These are phyloP conservation scores for Penicillium sp. DNA, from an alignment of 2,329 filamentous ascomycete genomes.

Conservation along the genomic window DNA sequence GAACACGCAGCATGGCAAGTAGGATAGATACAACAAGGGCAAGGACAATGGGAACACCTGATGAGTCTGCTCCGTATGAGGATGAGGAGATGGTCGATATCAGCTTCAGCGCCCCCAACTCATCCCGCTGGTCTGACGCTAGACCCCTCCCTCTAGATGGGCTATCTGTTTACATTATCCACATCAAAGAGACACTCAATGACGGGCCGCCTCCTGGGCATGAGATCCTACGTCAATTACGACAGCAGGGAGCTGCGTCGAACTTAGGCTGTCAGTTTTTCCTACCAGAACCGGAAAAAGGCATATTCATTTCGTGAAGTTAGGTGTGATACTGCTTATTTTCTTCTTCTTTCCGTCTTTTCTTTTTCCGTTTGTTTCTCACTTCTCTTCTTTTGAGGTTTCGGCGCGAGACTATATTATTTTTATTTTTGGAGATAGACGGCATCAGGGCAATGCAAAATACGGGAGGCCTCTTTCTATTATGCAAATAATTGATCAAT, in stretches of 20 bases:
- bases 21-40: background rate
- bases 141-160: conserved; percentile 64
- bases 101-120: conserved; percentile 14
- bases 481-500: background rate
- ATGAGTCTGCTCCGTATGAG: conserved; percentile 4
- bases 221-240: conserved; percentile 71
- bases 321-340: background rate
- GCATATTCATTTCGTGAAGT: conserved; percentile 46
- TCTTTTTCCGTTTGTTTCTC: background rate
- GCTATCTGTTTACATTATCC: conserved; percentile 83
- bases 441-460: background rate
- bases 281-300: conserved; percentile 69
- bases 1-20: background rate
- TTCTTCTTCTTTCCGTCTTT: background rate
- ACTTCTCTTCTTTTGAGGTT: background rate
- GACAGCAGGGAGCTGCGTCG: conserved; percentile 65
- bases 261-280: conserved; percentile 80
- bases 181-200: conserved; percentile 83
- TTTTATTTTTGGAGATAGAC: conserved; percentile 8
- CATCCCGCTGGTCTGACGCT: conserved; percentile 20
- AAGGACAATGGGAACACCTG: background rate
- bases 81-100: conserved; percentile 6
- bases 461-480: background rate
- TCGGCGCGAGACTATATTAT: background rate
- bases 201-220: conserved; percentile 70